Base-by-base conservation (phyloP, 208 protist species). In the Acanthamoeba comandoni region DNA sequence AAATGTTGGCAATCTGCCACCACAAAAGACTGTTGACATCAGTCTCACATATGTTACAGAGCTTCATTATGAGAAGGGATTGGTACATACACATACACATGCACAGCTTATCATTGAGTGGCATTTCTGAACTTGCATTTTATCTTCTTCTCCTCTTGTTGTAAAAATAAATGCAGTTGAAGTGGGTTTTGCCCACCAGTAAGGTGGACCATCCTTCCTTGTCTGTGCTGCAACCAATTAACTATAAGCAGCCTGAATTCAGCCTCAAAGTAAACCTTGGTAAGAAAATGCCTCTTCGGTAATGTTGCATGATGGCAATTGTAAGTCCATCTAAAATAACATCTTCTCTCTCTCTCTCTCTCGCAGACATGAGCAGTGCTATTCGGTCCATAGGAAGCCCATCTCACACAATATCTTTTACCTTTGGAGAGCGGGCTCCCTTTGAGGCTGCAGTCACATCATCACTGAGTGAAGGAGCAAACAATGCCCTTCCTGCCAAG, bases 1-100 rank as follows among this genome's bases (percentile, higher is more conserved):
- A n/a, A 92, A 89, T 29, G 70, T 92, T 9, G 89, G 89, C 67
- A 89, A 84, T 60, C 53, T 92, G 62, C 89, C 89, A 9, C 79
- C 89, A 35, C 52, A 57, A 31, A 84, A 92, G 53, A 12, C 29
- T n/a, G 89, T 82, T 3, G 75, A 91, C 2, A 31, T 92, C 22
- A 39, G 12, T 15, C 62, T 92, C 62, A 91, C 89, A 22, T 92
- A 92, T 49, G 89, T 92, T 31, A 84, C 51, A 12, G 70, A 92
- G 58, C 79, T 88, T 24, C 19, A 67, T 11, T 88, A 71, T 19
- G 79, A 70, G 7, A 62, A 88, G 24, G 57, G 57, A 12, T 62
- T 71, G 35, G 67, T 77, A 65, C 58, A 65, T 65, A 26, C 5
- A 65, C n/a, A n/a, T 65, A 5, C 35, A 43, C 35, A 43, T 43